phyloP scores from a whole-genome alignment of 2,329 filamentous ascomycete genomes.

The Cladorrhinum sp. region DNA sequence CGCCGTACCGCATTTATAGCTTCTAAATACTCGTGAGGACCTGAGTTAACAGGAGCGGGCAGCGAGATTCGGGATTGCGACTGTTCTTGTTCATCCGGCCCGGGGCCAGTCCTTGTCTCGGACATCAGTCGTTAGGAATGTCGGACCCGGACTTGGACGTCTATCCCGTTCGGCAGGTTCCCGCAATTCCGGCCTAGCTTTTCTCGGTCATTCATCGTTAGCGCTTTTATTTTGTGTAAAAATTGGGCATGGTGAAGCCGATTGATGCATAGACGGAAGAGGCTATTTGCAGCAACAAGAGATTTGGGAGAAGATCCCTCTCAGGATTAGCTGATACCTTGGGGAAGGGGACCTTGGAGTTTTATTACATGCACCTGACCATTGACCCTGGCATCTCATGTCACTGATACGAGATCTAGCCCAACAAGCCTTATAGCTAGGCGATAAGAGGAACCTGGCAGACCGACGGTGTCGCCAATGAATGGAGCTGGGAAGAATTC shows the following conservation, averaged over 20 bases:
- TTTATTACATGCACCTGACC: background rate
- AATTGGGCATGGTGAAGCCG: background rate
- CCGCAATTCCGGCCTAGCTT: background rate
- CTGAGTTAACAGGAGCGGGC: background rate
- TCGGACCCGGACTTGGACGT: background rate
- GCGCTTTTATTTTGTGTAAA: background rate
- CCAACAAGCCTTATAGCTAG: background rate
- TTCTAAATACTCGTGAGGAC: background rate
- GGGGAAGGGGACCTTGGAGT: background rate
- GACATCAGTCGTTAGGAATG: background rate
- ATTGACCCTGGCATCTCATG: background rate
- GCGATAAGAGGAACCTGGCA: background rate
- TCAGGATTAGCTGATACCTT: background rate
- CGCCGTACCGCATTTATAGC: background rate
- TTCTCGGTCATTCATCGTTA: background rate
- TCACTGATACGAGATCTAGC: background rate
- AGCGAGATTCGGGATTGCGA: background rate
- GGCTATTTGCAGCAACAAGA: too few species aligned
- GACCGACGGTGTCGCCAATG: background rate
- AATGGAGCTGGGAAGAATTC: background rate
- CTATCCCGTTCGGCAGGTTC: background rate
- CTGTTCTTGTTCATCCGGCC: background rate
- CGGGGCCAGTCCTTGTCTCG: background rate
- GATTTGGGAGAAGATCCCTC: background rate
- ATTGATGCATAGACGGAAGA: background rate